Percentiles rank a stretch among this genome's conserved stretches.
Evolutionary conservation across 768 basidiomycete genomes (phyloP).

Genomic region (Rossbeevera mucosa): DNA sequence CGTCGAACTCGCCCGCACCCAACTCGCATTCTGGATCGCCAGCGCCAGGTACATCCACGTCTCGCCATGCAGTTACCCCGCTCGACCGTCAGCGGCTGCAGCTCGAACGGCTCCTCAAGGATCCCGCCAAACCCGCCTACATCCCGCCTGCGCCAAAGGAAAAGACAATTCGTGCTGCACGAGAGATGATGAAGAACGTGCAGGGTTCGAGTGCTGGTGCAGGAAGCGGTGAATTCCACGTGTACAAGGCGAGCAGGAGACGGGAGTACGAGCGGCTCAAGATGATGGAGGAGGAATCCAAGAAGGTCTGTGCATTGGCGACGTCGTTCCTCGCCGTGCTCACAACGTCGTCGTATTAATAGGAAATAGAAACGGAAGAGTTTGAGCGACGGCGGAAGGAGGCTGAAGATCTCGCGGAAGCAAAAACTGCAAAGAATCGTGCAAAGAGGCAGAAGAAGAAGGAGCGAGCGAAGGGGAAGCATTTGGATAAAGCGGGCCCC

Average conservation of each 20-base stretch:
- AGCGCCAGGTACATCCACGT: slow-evolving; percentile 21
- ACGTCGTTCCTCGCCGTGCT: neutral
- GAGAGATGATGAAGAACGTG: slow-evolving; percentile 99
- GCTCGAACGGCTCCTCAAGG: slow-evolving; percentile 84
- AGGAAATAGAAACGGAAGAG: slow-evolving; percentile 71
- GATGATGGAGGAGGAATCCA: slow-evolving; percentile 77
- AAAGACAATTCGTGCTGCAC: slow-evolving; percentile 72
- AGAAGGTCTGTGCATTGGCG: slow-evolving; percentile 50
- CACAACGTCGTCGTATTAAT: slow-evolving; percentile 1
- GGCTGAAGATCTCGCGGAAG: slow-evolving; percentile 66
- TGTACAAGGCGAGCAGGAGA: slow-evolving; percentile 92
- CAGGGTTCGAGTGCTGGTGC: slow-evolving; percentile 97
- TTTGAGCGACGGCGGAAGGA: slow-evolving; percentile 73
- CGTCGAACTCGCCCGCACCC: slow-evolving; percentile 25
- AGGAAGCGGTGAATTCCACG: slow-evolving; percentile 96
- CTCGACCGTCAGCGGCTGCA: slow-evolving; percentile 56
- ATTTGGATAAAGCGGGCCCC: slow-evolving; percentile 24
- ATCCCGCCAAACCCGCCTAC: slow-evolving; percentile 78
- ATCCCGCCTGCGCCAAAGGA: slow-evolving; percentile 80
- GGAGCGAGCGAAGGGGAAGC: slow-evolving; percentile 52
- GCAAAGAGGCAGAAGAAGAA: slow-evolving; percentile 94
- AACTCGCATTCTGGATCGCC: slow-evolving; percentile 31
- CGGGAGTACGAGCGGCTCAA: slow-evolving; percentile 94
- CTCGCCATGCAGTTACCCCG: slow-evolving; percentile 47
- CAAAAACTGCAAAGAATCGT: slow-evolving; percentile 93